Evolutionary conservation across 2,329 filamentous ascomycete species (phyloP).

Genomic region (Monosporascus sp.): DNA sequence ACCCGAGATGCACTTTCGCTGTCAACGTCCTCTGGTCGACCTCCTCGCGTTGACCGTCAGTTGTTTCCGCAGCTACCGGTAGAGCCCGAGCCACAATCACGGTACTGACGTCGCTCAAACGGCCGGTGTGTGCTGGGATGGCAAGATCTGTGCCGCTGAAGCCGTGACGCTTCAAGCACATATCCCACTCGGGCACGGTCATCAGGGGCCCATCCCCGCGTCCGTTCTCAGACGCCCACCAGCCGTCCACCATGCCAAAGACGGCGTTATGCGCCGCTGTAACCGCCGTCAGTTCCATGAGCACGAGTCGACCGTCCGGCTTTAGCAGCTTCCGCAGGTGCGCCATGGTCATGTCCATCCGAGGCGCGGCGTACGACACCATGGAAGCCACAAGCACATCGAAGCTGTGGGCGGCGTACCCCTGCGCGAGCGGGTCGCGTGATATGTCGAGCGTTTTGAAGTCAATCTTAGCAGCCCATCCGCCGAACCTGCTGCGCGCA

Average conservation of each 20-base stretch:
- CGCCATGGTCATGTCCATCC: conserved; percentile 11
- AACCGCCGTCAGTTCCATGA: conserved; percentile 7
- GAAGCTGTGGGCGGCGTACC: conserved; percentile 3
- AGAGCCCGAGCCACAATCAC: conserved; percentile 5
- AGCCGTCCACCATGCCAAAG: conserved; percentile 7
- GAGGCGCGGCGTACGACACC: conserved; percentile 13
- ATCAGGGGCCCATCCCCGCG: conserved; percentile 4
- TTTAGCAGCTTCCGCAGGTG: conserved; percentile 16
- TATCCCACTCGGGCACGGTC: conserved; percentile 3
- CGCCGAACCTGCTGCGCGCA: neutral
- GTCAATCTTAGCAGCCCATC: neutral
- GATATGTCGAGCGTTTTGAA: conserved; percentile 13
- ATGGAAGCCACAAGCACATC: conserved; percentile 10
- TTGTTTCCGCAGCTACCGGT: neutral
- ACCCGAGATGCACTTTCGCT: conserved; percentile 1
- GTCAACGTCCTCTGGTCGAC: neutral
- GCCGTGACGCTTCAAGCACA: conserved; percentile 1
- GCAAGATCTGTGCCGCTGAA: conserved; percentile 6
- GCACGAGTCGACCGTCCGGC: conserved; percentile 14
- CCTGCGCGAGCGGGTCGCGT: conserved; percentile 3
- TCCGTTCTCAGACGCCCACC: conserved; percentile 7
- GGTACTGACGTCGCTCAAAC: conserved; percentile 1
- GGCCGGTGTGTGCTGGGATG: conserved; percentile 8
- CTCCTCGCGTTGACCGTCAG: neutral
- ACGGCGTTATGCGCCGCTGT: conserved; percentile 1